Evolutionary conservation across 768 basidiomycete species (phyloP), one percentile per base, ranked within the genome.

Genomic region (Clitopilus hobsonii): DNA sequence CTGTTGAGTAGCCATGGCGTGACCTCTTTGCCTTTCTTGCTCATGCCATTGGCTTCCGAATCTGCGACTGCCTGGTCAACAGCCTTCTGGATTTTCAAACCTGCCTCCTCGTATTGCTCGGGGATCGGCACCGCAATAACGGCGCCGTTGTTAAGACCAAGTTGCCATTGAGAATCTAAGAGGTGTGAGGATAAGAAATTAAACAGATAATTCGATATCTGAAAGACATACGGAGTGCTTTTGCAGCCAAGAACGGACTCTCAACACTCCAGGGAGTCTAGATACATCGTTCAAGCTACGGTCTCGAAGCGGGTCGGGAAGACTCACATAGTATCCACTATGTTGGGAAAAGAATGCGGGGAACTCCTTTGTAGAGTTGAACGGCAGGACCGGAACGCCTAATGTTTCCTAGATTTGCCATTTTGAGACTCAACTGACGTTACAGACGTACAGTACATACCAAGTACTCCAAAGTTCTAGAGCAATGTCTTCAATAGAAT

Each of bases 1-100:
- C 96, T 84, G 41, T 79, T 76, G 26, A 99, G 74, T 8, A 99
- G 74, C 96, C 96, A 98, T 6, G 97, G 97, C 1, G 97, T 99
- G 5, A 82, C 94, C 56, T 93, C 90, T 62, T 97, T 98, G 2
- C 97, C 97, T 16, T 78, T 74, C 61, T 76, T 83, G 63, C 81
- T 88, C 47, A 96, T 74, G 1, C 94, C 93, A 58, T 86, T 88
- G 55, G 81, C 78, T 58, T 91, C 86, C 3, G 91, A 88, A 70
- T 99, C 96, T 13, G 67, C 65, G 5, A 99, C 80, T 6, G 97
- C 97, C 61, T 83, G 85, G 55, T 95, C 86, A 6, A 98, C 89
- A 0, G 86, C 85, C 38, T 75, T 65, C 66, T 98, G 94, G 13
- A 97, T 80, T 32, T 69, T 61, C 51, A 76, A 73, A 6, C 94